These are phyloP conservation scores for Inosperma sp. DNA, from an alignment of 768 basidiomycete species.

Conservation along the genomic window DNA sequence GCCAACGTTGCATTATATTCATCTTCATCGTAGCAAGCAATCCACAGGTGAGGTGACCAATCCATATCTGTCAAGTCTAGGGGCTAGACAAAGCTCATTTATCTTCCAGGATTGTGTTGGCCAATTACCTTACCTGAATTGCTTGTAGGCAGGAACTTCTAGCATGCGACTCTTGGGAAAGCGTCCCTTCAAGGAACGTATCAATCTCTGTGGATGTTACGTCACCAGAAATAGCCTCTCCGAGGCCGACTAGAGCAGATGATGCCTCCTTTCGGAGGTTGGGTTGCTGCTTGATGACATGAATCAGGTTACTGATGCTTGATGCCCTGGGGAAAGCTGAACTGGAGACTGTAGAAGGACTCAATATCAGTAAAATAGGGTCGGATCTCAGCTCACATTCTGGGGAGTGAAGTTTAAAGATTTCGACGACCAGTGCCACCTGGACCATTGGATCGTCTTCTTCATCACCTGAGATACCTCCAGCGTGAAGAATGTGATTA, in stretches of 20 bases:
- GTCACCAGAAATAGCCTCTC: constrained; percentile 67
- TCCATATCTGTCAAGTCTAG: constrained; percentile 93
- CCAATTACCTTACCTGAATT: constrained; percentile 56
- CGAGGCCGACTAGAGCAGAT: constrained; percentile 73
- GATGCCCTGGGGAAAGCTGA: constrained; percentile 67
- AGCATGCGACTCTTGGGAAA: constrained; percentile 84
- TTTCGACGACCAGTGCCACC: constrained; percentile 64
- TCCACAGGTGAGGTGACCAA: constrained; percentile 86
- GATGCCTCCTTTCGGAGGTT: constrained; percentile 80
- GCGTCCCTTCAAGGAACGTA: constrained; percentile 65
- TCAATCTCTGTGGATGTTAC: constrained; percentile 59
- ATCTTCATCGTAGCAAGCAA: constrained; percentile 79
- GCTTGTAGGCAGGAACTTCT: constrained; percentile 88
- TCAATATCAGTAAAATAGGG: not conserved
- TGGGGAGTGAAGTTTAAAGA: constrained; percentile 65
- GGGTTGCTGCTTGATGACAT: constrained; percentile 72
- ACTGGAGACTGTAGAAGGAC: constrained; percentile 51
- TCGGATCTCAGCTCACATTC: constrained; percentile 53
- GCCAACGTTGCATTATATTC: constrained; percentile 87
- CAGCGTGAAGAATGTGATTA: constrained; percentile 57
- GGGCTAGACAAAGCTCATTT: constrained; percentile 45
- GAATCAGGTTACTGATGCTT: constrained; percentile 64
- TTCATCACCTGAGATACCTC: constrained; percentile 61
- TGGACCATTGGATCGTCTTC: constrained; percentile 78
- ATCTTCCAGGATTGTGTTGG: not conserved